phyloP scores from a whole-genome alignment of 1,284 basidiomycete genomes.

The Melampsora medusae region DNA sequence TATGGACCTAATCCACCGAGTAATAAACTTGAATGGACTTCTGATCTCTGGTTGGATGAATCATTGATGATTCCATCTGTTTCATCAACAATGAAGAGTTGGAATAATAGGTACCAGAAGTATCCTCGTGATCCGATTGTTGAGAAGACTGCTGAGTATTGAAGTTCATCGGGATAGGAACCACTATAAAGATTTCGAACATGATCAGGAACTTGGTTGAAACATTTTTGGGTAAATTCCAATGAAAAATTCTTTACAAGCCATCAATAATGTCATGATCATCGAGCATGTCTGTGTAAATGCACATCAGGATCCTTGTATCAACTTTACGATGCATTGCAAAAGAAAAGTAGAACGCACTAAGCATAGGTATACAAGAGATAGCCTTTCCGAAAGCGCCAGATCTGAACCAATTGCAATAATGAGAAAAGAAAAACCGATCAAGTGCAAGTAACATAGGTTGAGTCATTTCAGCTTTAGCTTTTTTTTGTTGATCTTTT shows the following conservation, averaged over 20 bases:
- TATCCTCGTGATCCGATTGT: slow-evolving; percentile 70
- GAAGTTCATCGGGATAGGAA: slow-evolving; percentile 73
- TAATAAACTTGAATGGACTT: slow-evolving; percentile 56
- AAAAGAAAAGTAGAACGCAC: slow-evolving; percentile 49
- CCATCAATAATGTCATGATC: slow-evolving; percentile 78
- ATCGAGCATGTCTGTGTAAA: slow-evolving; percentile 60
- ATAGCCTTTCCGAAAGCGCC: slow-evolving; percentile 92
- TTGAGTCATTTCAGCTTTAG: slow-evolving; percentile 65
- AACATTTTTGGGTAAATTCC: slow-evolving; percentile 8
- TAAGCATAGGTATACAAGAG: slow-evolving; percentile 74
- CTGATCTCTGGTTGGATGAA: slow-evolving; percentile 54
- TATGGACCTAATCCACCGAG: slow-evolving; percentile 74
- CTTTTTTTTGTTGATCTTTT: slow-evolving; percentile 66
- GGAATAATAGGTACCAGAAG: slow-evolving; percentile 88
- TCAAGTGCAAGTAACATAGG: slow-evolving; percentile 79
- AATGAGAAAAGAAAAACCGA: slow-evolving; percentile 60
- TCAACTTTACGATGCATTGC: not conserved
- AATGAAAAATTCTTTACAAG: slow-evolving; percentile 70
- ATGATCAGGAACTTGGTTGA: slow-evolving; percentile 7
- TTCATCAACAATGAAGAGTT: slow-evolving; percentile 70
- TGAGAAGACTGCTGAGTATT: slow-evolving; percentile 71
- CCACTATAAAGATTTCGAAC: slow-evolving; percentile 58
- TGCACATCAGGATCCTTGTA: not conserved
- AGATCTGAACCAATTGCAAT: slow-evolving; percentile 65
- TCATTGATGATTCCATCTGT: slow-evolving; percentile 71